Conservation (phyloP, 169 alveolate genomes). For the Plasmodium fragile region DNA sequence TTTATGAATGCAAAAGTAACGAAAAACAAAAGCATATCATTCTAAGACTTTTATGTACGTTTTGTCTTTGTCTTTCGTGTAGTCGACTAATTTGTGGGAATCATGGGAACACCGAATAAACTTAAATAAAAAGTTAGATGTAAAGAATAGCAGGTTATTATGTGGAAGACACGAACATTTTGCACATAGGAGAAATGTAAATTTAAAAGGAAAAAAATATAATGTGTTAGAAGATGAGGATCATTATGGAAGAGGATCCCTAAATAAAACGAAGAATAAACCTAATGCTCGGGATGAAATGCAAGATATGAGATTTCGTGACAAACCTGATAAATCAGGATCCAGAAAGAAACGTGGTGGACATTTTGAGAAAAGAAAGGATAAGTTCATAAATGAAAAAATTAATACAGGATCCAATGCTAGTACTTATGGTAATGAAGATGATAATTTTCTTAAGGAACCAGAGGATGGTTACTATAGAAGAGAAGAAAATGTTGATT, state of each 20-base stretch:
- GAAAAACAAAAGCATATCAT: neutral
- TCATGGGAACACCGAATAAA: neutral
- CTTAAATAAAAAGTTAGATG: neutral
- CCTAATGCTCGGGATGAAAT: neutral
- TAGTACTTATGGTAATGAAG: neutral
- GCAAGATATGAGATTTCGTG: neutral
- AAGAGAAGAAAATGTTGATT: neutral
- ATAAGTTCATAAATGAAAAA: neutral
- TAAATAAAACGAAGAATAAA: neutral
- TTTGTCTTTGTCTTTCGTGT: neutral
- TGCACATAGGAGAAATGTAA: neutral
- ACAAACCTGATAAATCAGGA: neutral
- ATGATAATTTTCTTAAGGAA: neutral
- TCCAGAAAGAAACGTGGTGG: neutral
- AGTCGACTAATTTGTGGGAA: neutral
- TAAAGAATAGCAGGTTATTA: neutral
- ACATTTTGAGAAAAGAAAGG: neutral
- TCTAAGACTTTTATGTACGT: neutral
- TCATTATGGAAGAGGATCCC: neutral
- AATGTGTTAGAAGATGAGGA: neutral
- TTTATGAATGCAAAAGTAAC: neutral
- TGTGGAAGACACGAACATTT: neutral
- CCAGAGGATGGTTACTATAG: neutral
- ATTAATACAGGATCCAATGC: neutral
- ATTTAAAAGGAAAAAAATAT: neutral